A percentile compares a stretch with the other conserved stretches of the same genome.
phyloP scores from a whole-genome alignment of 768 basidiomycete genomes.

The Termitomyces sp. region DNA sequence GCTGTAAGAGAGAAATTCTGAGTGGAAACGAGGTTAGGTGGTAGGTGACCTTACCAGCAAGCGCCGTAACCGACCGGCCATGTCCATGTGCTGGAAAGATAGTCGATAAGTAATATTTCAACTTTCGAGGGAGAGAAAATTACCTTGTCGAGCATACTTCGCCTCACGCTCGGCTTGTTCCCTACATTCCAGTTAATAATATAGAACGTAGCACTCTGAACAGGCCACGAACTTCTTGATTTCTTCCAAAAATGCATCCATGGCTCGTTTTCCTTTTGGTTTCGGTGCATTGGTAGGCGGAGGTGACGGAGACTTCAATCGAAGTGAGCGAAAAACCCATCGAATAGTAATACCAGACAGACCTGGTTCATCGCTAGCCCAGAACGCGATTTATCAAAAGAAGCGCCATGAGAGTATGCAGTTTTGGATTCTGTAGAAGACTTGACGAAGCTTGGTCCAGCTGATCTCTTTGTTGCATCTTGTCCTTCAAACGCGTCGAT shows the following conservation, averaged over 20 bases:
- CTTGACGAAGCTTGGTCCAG: constrained; percentile 57
- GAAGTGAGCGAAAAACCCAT: background rate
- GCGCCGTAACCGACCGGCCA: constrained; percentile 80
- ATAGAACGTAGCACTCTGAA: background rate
- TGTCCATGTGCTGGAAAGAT: constrained; percentile 45
- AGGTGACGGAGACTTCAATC: constrained; percentile 54
- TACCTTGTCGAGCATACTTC: constrained; percentile 70
- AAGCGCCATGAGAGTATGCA: constrained; percentile 39
- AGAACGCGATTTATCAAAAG: constrained; percentile 18
- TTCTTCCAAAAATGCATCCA: constrained; percentile 96
- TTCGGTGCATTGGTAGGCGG: constrained; percentile 47
- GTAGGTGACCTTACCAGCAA: constrained; percentile 62
- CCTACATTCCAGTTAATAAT: constrained; percentile 36
- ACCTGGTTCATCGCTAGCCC: constrained; percentile 12
- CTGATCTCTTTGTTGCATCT: constrained; percentile 46
- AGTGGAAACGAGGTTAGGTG: background rate
- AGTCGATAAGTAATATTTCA: constrained; percentile 1
- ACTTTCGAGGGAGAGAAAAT: background rate
- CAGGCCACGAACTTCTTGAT: constrained; percentile 70
- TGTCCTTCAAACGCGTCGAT: constrained; percentile 81
- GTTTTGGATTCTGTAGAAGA: constrained; percentile 50
- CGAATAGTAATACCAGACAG: background rate
- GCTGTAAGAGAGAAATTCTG: constrained; percentile 40
- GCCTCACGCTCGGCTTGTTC: constrained; percentile 92
- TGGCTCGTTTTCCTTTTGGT: constrained; percentile 91